Evolutionary conservation across 1,284 basidiomycete species (phyloP), one percentile per base, ranked within the genome.

Genomic region (Fomitopsis pinicola): DNA sequence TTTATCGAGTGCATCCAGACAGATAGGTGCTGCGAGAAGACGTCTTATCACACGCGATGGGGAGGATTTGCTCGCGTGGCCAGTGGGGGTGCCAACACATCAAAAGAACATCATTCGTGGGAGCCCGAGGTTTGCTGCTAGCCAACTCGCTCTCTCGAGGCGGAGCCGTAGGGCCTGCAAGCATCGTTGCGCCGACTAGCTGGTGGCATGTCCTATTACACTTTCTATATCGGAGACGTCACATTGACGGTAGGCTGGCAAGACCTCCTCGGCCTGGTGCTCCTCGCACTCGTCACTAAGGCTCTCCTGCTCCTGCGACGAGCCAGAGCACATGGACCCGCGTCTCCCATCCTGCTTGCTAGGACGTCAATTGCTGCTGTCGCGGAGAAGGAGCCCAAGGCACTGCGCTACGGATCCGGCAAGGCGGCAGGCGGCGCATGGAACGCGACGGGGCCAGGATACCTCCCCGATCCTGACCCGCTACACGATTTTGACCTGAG

Each of bases 391-490:
- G 57, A 33, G 28, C 57, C 60, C n/a, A 62, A 58, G 50, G 30
- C 60, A 14, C 28, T 58, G 42, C 60, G 57, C 22, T 62, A 62
- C 36, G 56, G 60, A 9, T 22, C 56, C 0, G 57, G 38, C 36
- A 52, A 57, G 59, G 5, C 46, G 1, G 59, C 57, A 44, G 55
- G 59, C 8, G 48, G 54, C 26, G 45, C 59, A 26, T 57, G 59
- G 55, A 36, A 61, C n/a, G 56, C 59, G 28, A 61, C 55, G 36
- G 59, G 59, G 12, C 59, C 59, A 33, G 60, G 57, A 26, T 58
- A 58, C 22, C 55, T 63, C n/a, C 62, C 62, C 22, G 71, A 75
- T 53, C 76, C 76, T 0, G 71, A 75, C 35, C 73, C 76, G 10
- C 62, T 73, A 59, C 50, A 59, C 19, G 66, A 71, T 15, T 73